phyloP scores from a whole-genome alignment of 768 basidiomycete species.

The Suillus variegatus region DNA sequence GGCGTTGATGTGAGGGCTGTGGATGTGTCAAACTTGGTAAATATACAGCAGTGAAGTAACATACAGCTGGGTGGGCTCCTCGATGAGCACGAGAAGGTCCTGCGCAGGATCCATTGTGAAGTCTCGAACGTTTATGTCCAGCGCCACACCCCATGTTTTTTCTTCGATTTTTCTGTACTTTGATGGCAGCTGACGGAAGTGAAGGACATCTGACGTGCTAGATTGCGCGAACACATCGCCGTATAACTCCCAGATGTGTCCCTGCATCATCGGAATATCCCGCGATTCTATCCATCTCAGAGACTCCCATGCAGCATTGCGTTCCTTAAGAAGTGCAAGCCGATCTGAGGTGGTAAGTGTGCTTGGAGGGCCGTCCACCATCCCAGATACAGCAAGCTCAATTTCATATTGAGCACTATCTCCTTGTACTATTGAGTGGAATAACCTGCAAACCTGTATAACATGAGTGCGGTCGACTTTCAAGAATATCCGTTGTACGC shows the following conservation, averaged over 20 bases:
- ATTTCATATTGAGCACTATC: slow-evolving; percentile 42
- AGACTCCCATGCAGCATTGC: slow-evolving; percentile 42
- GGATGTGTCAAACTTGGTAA: not conserved
- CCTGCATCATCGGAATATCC: slow-evolving; percentile 41
- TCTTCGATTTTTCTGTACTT: slow-evolving; percentile 46
- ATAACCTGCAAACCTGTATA: slow-evolving; percentile 34
- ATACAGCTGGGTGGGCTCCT: slow-evolving; percentile 37
- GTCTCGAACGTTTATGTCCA: slow-evolving; percentile 46
- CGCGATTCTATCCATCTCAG: slow-evolving; percentile 35
- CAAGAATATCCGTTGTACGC: slow-evolving; percentile 3
- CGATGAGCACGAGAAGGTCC: slow-evolving; percentile 58
- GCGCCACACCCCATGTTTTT: slow-evolving; percentile 43
- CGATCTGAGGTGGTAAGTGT: slow-evolving; percentile 32
- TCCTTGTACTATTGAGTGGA: slow-evolving; percentile 28
- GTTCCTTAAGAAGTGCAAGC: slow-evolving; percentile 39
- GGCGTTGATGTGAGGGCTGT: slow-evolving; percentile 8
- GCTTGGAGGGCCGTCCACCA: slow-evolving; percentile 39
- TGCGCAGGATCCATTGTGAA: slow-evolving; percentile 69
- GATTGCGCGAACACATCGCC: slow-evolving; percentile 57
- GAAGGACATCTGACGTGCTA: slow-evolving; percentile 27
- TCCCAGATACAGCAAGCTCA: slow-evolving; percentile 46
- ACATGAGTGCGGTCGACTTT: not conserved
- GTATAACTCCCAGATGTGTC: slow-evolving; percentile 57
- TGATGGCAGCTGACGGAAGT: slow-evolving; percentile 53
- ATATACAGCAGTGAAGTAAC: slow-evolving; percentile 15